Evolutionary conservation across 2,329 filamentous ascomycete genomes (phyloP).

Genomic region (Aspergillus sp.): DNA sequence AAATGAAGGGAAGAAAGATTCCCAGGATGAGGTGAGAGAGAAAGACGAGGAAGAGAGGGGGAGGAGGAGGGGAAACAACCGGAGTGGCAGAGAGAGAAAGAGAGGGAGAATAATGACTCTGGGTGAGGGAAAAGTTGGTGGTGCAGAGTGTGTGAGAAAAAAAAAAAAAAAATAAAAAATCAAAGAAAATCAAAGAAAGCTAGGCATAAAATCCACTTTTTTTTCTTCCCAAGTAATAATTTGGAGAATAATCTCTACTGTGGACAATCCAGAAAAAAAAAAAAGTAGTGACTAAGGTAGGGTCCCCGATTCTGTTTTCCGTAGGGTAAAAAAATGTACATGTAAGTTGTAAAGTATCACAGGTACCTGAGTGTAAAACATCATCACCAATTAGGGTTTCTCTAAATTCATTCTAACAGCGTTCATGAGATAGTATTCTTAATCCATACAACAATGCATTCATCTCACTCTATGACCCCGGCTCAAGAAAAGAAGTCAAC

Average conservation of each 20-base stretch:
- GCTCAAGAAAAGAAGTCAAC: background rate
- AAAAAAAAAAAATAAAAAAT: constrained; percentile 13
- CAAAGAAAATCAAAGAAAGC: constrained; percentile 10
- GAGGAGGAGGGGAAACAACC: background rate
- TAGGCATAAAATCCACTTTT: constrained; percentile 12
- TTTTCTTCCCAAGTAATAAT: constrained; percentile 10
- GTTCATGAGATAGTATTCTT: background rate
- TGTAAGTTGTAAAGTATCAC: background rate
- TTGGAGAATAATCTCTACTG: constrained; percentile 6
- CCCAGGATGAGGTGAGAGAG: background rate
- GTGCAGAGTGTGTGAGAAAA: constrained; percentile 10
- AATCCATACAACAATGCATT: background rate
- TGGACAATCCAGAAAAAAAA: background rate
- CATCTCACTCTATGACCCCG: background rate
- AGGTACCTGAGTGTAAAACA: too few species aligned
- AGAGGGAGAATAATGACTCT: constrained; percentile 7
- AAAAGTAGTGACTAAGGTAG: constrained; percentile 10
- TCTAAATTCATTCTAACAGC: background rate
- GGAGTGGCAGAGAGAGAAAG: constrained; percentile 18
- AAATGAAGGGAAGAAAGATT: constrained; percentile 17
- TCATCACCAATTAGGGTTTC: background rate
- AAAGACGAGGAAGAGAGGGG: constrained; percentile 9
- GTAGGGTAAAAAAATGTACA: background rate
- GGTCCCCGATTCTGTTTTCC: constrained; percentile 3
- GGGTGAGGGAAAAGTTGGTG: constrained; percentile 7